phyloP scores from a whole-genome alignment of 768 basidiomycete genomes.

The Pleurotus ostreatus region DNA sequence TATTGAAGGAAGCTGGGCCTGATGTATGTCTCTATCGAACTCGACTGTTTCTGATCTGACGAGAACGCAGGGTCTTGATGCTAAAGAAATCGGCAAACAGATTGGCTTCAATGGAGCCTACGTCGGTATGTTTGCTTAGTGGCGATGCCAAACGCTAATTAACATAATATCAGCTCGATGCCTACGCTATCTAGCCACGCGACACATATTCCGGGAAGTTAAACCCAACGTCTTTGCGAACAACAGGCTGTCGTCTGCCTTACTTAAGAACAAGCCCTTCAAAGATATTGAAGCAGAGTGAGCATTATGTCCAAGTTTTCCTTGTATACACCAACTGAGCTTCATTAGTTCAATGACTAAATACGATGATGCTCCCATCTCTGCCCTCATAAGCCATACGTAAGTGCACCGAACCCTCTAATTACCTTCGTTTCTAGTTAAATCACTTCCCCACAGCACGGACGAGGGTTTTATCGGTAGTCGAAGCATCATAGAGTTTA shows the following conservation, averaged over 20 bases:
- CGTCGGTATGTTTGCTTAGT: slow-evolving; percentile 22
- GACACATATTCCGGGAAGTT: slow-evolving; percentile 34
- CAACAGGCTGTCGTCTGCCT: slow-evolving; percentile 29
- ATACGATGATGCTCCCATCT: neutral
- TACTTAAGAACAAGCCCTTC: slow-evolving; percentile 28
- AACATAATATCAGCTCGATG: slow-evolving; percentile 23
- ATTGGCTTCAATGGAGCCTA: slow-evolving; percentile 24
- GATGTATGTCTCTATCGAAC: slow-evolving; percentile 15
- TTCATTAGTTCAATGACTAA: neutral
- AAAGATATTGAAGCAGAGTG: slow-evolving; percentile 23
- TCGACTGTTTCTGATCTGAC: neutral
- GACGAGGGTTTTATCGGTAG: slow-evolving; percentile 17
- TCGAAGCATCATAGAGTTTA: slow-evolving; percentile 16
- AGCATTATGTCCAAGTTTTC: slow-evolving; percentile 1
- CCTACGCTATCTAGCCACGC: slow-evolving; percentile 32
- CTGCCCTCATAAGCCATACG: neutral
- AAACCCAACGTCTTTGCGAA: slow-evolving; percentile 33
- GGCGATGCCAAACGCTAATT: neutral
- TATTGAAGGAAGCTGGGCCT: slow-evolving; percentile 35
- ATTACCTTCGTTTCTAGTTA: neutral
- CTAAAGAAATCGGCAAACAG: slow-evolving; percentile 28
- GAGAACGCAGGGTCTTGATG: slow-evolving; percentile 24
- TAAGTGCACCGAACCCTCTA: neutral
- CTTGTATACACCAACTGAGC: neutral
- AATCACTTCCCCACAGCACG: slow-evolving; percentile 8